Evolutionary conservation across 2,329 filamentous ascomycete genomes (phyloP).

Genomic region (Ophiocordyceps camponoti-saundersi): DNA sequence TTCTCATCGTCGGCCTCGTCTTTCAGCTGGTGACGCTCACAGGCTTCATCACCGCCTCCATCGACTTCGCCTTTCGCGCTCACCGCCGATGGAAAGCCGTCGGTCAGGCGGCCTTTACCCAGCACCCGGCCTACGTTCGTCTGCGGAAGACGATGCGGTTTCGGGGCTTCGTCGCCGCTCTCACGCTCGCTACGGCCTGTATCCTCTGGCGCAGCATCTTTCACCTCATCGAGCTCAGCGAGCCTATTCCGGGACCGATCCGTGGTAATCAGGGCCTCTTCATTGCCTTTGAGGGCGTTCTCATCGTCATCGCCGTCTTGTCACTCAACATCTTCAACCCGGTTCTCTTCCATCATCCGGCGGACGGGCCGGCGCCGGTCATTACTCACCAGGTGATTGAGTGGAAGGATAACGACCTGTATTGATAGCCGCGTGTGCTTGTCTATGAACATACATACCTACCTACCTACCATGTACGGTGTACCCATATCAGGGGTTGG

Average conservation of each 20-base stretch:
- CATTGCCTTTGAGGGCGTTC: constrained; percentile 38
- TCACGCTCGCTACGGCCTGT: constrained; percentile 39
- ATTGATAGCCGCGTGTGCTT: too few relatives aligned
- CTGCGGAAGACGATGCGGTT: constrained; percentile 27
- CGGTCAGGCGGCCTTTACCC: not conserved
- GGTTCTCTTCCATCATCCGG: constrained; percentile 6
- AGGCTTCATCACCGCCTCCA: not conserved
- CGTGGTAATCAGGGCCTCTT: constrained; percentile 38
- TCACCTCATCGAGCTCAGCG: constrained; percentile 46
- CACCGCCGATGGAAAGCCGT: not conserved
- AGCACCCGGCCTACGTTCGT: constrained; percentile 12
- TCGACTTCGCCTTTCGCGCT: not conserved
- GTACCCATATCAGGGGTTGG: too few relatives aligned
- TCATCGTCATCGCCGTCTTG: constrained; percentile 29
- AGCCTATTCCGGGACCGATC: constrained; percentile 43
- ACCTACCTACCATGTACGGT: too few relatives aligned
- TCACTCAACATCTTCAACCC: constrained; percentile 23
- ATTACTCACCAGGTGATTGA: not conserved
- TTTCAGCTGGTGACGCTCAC: not conserved
- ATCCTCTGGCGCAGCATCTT: constrained; percentile 50
- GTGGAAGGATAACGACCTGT: not conserved
- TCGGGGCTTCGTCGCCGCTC: constrained; percentile 34
- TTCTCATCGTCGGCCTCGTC: not conserved
- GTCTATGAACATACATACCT: too few relatives aligned
- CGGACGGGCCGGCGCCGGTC: not conserved